Percentiles rank a stretch among this genome's conserved stretches.
Evolutionary conservation across 2,329 filamentous ascomycete genomes (phyloP).

Genomic region (Biscogniauxia sp.): DNA sequence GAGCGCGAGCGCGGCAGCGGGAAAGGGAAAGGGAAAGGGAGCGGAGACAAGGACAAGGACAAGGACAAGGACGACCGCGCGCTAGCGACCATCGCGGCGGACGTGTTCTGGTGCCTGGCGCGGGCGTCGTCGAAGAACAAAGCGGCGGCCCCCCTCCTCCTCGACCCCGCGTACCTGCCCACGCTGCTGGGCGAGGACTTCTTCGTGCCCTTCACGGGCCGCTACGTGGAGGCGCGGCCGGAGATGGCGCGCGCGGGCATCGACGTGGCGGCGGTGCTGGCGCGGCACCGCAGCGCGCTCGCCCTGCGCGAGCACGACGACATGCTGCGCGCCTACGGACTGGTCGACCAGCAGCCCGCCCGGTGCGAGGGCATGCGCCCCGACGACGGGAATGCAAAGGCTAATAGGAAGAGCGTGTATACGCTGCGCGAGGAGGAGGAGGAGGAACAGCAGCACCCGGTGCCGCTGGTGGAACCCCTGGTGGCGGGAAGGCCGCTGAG

Average conservation of each 20-base stretch:
- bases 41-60: too few species aligned
- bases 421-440: conserved; percentile 11
- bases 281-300: conserved; percentile 5
- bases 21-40: too few species aligned
- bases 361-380: conserved; percentile 23
- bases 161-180: conserved; percentile 15
- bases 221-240: conserved; percentile 8
- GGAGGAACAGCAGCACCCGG: neutral
- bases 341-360: neutral
- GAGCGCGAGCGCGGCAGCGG: neutral
- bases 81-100: conserved; percentile 17
- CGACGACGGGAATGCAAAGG: conserved; percentile 1
- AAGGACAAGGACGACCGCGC: conserved; percentile 3
- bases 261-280: conserved; percentile 22
- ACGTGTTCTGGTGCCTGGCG: conserved; percentile 25
- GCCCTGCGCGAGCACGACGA: conserved; percentile 25
- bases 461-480: neutral
- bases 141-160: conserved; percentile 1
- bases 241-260: conserved; percentile 25
- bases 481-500: neutral
- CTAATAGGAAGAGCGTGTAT: conserved; percentile 19
- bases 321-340: conserved; percentile 24
- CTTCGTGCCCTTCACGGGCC: conserved; percentile 23
- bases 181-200: conserved; percentile 27
- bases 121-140: neutral